Evolutionary conservation across 306 rosid genomes (phyloP).

Genomic region (Vigna nakashimae): DNA sequence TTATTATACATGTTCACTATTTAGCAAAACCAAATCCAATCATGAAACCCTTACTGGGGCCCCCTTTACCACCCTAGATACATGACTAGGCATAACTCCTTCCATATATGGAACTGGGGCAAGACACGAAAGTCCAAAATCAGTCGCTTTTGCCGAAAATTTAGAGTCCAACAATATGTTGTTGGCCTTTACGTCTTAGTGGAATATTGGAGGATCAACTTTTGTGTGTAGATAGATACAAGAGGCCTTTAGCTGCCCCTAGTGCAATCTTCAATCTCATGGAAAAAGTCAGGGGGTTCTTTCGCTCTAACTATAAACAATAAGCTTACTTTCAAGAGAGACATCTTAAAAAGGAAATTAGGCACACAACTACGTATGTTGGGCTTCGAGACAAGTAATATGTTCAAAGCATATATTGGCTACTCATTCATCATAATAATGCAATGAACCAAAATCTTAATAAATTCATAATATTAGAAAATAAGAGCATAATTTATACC

Average conservation of each 20-base stretch:
- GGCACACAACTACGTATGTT: neutral
- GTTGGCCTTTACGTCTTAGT: conserved; percentile 90
- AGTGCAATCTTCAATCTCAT: conserved; percentile 71
- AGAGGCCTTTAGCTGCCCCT: neutral
- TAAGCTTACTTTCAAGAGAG: neutral
- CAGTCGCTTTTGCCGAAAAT: conserved; percentile 80
- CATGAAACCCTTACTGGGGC: conserved; percentile 73
- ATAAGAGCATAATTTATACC: conserved; percentile 55
- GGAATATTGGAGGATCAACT: conserved; percentile 97
- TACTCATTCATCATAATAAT: conserved; percentile 18
- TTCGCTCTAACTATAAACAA: conserved; percentile 54
- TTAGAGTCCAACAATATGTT: conserved; percentile 82
- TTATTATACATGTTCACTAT: neutral
- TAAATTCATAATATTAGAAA: neutral
- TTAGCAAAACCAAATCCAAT: conserved; percentile 12
- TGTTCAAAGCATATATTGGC: neutral
- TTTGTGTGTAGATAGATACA: conserved; percentile 90
- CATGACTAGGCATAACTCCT: conserved; percentile 75
- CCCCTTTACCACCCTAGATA: conserved; percentile 96
- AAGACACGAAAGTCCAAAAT: conserved; percentile 97
- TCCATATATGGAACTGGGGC: conserved; percentile 87
- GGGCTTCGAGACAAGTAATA: conserved; percentile 19
- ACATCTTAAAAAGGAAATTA: conserved; percentile 6
- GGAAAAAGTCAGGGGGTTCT: conserved; percentile 63
- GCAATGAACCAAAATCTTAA: conserved; percentile 2